These are phyloP conservation scores for Podochytrium sp. DNA, from an alignment of 192 early-diverging fungal species.

Conservation along the genomic window DNA sequence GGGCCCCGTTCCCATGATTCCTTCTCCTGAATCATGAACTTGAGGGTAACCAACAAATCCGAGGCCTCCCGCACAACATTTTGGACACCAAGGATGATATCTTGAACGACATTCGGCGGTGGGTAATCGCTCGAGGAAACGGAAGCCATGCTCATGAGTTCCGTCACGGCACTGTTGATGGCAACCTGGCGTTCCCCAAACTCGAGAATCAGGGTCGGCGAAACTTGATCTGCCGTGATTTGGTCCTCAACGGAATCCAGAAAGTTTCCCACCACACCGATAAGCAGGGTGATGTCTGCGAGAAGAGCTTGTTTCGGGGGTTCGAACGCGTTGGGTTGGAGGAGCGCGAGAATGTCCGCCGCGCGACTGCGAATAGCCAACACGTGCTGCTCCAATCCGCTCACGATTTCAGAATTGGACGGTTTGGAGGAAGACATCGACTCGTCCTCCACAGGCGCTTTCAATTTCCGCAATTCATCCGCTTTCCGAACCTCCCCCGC, in stretches of 20 bases:
- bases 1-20: conserved; percentile 51
- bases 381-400: conserved; percentile 36
- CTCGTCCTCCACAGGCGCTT: neutral
- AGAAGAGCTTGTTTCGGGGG: conserved; percentile 29
- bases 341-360: neutral
- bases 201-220: neutral
- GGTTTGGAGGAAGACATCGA: neutral
- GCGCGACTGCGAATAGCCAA: conserved; percentile 34
- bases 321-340: neutral
- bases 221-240: conserved; percentile 39
- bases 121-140: conserved; percentile 54
- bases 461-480: neutral
- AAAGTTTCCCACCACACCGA: conserved; percentile 56
- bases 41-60: conserved; percentile 57
- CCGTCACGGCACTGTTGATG: conserved; percentile 66
- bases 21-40: conserved; percentile 61
- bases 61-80: neutral
- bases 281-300: conserved; percentile 39
- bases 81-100: conserved; percentile 60
- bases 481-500: neutral
- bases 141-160: conserved; percentile 63
- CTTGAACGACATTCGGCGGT: conserved; percentile 52
- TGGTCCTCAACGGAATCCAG: conserved; percentile 54
- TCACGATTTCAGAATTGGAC: conserved; percentile 48
- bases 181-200: conserved; percentile 67